phyloP scores from a whole-genome alignment of 2,329 filamentous ascomycete species.

The Dryadomyces quercivorus region DNA sequence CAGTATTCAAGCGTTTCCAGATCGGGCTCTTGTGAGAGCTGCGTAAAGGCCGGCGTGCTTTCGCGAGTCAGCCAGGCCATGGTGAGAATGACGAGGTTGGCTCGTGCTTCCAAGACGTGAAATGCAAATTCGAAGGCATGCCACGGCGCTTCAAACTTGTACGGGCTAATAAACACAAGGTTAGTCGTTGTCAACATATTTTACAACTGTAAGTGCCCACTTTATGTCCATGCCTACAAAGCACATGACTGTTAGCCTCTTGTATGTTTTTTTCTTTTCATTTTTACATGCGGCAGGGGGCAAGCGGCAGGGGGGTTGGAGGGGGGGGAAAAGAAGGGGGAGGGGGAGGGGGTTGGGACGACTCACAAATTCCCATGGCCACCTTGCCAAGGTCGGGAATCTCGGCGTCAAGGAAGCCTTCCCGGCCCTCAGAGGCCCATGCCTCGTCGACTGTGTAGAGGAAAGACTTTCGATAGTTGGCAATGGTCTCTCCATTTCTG shows the following conservation, averaged over 20 bases:
- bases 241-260: conserved; percentile 2
- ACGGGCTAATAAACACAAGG: conserved; percentile 23
- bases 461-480: conserved; percentile 48
- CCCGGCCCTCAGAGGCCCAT: conserved; percentile 43
- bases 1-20: conserved; percentile 66
- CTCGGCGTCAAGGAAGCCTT: conserved; percentile 34
- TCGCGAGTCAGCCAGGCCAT: conserved; percentile 68
- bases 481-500: conserved; percentile 45
- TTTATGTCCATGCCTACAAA: conserved; percentile 46
- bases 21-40: conserved; percentile 46
- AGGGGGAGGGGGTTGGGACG: background rate
- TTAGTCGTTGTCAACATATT: background rate
- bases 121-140: conserved; percentile 37
- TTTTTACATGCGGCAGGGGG: too few relatives aligned
- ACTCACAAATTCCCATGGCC: conserved; percentile 47
- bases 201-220: conserved; percentile 22
- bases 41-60: conserved; percentile 32
- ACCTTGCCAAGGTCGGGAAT: conserved; percentile 37
- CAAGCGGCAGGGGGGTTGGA: background rate
- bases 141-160: conserved; percentile 38
- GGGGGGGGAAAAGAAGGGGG: background rate
- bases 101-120: conserved; percentile 41
- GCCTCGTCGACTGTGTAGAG: conserved; percentile 49
- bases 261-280: background rate
- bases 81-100: conserved; percentile 54